Percentiles rank a stretch among this genome's conserved stretches.
phyloP scores from a whole-genome alignment of 805 yeast species.

The Monosporozyma unispora region DNA sequence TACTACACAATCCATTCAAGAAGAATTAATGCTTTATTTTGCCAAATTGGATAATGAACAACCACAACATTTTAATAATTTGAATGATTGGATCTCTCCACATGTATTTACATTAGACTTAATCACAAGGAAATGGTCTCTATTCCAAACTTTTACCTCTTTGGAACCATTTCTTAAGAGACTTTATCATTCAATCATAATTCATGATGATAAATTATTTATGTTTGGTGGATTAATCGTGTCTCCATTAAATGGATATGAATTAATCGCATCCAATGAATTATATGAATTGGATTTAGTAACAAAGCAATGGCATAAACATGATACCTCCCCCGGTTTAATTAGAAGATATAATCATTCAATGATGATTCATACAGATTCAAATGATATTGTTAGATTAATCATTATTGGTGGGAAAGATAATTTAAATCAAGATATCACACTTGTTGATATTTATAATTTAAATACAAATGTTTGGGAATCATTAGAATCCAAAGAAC shows the following conservation, averaged over 20 bases:
- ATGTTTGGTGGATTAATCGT: conserved; percentile 57
- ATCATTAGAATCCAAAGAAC: conserved; percentile 6
- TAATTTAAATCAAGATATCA: conserved; percentile 25
- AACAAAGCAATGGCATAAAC: conserved; percentile 43
- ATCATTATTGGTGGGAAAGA: conserved; percentile 29
- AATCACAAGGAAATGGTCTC: conserved; percentile 49
- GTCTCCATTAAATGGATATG: conserved; percentile 30
- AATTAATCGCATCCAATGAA: conserved; percentile 47
- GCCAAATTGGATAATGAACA: conserved; percentile 17
- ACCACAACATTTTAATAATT: conserved; percentile 17
- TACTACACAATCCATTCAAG: conserved; percentile 33
- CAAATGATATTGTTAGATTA: conserved; percentile 23
- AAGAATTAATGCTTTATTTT: conserved; percentile 31
- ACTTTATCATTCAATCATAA: conserved; percentile 50
- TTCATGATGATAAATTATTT: conserved; percentile 42
- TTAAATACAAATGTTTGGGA: conserved; percentile 27
- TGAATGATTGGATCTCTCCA: conserved; percentile 43
- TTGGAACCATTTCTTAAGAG: conserved; percentile 27
- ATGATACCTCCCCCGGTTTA: conserved; percentile 39
- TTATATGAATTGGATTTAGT: conserved; percentile 58
- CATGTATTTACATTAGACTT: conserved; percentile 55
- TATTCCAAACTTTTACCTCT: neutral
- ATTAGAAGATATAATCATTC: conserved; percentile 40
- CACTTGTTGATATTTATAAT: conserved; percentile 26
- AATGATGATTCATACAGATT: conserved; percentile 24